Conservation (phyloP, 768 basidiomycete species). For the Leccinum boreale region DNA sequence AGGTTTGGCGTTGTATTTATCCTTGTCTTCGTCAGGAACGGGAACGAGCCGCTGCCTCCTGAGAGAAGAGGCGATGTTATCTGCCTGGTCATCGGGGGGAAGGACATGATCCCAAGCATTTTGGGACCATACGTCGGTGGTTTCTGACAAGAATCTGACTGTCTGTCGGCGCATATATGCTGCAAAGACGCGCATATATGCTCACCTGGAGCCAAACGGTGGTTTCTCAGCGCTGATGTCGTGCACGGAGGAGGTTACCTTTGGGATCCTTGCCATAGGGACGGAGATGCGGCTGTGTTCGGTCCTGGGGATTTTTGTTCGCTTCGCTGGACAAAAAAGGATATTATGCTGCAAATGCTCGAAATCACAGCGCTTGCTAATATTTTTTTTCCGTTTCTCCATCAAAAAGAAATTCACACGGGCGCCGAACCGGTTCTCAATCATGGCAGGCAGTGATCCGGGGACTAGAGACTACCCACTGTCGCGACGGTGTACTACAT, state of each 20-base stretch:
- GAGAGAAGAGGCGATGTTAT: conserved; percentile 67
- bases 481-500: not conserved
- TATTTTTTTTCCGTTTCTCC: no score
- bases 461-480: no score
- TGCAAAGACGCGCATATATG: not conserved
- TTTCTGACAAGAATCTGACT: conserved; percentile 63
- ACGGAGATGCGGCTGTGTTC: no score
- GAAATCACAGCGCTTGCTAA: no score
- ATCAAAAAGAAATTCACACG: no score
- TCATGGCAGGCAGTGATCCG: not conserved
- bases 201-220: conserved; percentile 69
- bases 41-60: conserved; percentile 68
- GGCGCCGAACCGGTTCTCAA: not conserved
- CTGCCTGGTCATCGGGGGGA: conserved; percentile 75
- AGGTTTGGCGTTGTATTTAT: conserved; percentile 69
- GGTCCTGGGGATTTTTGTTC: not conserved
- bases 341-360: not conserved
- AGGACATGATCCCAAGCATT: conserved; percentile 94
- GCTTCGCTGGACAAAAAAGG: not conserved
- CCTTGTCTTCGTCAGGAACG: conserved; percentile 69
- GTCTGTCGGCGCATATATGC: not conserved
- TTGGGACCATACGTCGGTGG: conserved; percentile 76
- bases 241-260: conserved; percentile 63
- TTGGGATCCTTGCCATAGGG: conserved; percentile 21
- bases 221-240: conserved; percentile 53